Conservation (phyloP, 2,329 filamentous ascomycete species). For the Pseudovirgaria hyperparasitica region DNA sequence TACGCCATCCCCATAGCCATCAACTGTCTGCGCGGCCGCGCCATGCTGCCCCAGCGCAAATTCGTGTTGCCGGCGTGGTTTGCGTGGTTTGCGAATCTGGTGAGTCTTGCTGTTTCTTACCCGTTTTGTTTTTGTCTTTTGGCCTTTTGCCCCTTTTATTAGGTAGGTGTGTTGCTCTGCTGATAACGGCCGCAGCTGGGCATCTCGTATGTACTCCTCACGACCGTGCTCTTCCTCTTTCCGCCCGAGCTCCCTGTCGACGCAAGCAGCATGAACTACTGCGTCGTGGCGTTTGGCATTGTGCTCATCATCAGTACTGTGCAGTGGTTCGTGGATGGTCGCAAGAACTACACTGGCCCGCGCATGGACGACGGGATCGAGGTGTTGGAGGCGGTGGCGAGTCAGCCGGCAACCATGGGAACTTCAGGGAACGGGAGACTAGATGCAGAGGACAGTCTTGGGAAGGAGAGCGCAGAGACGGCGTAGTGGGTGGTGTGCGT, state of each 20-base stretch:
- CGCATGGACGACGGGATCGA: slow-evolving; percentile 28
- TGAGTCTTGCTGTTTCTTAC: not conserved
- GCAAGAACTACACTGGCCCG: slow-evolving; percentile 47
- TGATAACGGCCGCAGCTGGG: slow-evolving; percentile 32
- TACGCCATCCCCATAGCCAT: slow-evolving; percentile 64
- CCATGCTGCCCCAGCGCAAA: slow-evolving; percentile 46
- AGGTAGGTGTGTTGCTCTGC: too few relatives aligned
- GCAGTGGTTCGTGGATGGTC: slow-evolving; percentile 48
- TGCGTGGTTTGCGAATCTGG: slow-evolving; percentile 47
- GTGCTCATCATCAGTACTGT: slow-evolving; percentile 43
- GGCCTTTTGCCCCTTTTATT: too few relatives aligned
- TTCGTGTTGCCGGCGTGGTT: slow-evolving; percentile 43
- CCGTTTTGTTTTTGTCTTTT: too few relatives aligned
- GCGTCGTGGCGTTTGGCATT: slow-evolving; percentile 44
- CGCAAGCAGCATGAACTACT: slow-evolving; percentile 55
- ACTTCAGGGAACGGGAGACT: too few relatives aligned
- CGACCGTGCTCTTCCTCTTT: slow-evolving; percentile 63
- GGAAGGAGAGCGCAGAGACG: too few relatives aligned
- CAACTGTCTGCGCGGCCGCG: slow-evolving; percentile 53
- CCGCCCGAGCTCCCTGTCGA: slow-evolving; percentile 54
- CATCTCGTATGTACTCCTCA: slow-evolving; percentile 54
- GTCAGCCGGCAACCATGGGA: too few relatives aligned
- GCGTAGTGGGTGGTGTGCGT: too few relatives aligned
- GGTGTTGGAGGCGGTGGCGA: slow-evolving; percentile 21
- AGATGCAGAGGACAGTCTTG: too few relatives aligned